Base-by-base conservation (phyloP, 441 rosid genomes). In the Adansonia rubrostipa region DNA sequence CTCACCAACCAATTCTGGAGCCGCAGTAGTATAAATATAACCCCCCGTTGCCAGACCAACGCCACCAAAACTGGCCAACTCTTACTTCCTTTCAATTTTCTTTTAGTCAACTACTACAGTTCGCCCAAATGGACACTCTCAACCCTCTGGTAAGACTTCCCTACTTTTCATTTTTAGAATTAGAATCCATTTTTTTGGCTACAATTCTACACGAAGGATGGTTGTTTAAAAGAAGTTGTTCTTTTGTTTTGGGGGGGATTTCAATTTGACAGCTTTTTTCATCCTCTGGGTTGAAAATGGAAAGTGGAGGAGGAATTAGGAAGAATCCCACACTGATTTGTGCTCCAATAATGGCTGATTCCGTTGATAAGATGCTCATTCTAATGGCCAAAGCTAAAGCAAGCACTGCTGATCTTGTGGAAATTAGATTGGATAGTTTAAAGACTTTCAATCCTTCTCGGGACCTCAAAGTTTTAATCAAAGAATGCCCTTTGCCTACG, bases 391-490 rank as follows among this genome's bases (percentile, higher is more conserved):
- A 87, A 82, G 98, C 98, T 9, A 89, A 91, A 57, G 85, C 84
- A 57, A 73, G 76, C 66, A 93, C 96, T 53, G 98, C 96, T 54
- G 99, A 96, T 73, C 85, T 94, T 69, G 98, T 93, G 40, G 99
- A 94, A 82, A 86, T 96, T 76, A 86, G 99, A 79, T 82, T 96
- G 85, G 99, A 96, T 83, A 50, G 86, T 75, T 86, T 94, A 2
- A 90, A 86, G 73, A 75, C 17, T 42, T 89, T 93, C 73, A 72
- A 77, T 81, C 92, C 95, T 68, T 33, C 9, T 20, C 79, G 79
- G 0, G 93, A 90, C 79, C 78, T 96, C 24, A 80, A 83, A 47
- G 74, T 82, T 74, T 83, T 96, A 68, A 89, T 94, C 19, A 57
- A 75, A 3, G 73, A 85, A 53, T 91, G 88, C 73, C 90, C 94